Conservation (phyloP, 2,329 filamentous ascomycete species). For the Fulvia fulva region DNA sequence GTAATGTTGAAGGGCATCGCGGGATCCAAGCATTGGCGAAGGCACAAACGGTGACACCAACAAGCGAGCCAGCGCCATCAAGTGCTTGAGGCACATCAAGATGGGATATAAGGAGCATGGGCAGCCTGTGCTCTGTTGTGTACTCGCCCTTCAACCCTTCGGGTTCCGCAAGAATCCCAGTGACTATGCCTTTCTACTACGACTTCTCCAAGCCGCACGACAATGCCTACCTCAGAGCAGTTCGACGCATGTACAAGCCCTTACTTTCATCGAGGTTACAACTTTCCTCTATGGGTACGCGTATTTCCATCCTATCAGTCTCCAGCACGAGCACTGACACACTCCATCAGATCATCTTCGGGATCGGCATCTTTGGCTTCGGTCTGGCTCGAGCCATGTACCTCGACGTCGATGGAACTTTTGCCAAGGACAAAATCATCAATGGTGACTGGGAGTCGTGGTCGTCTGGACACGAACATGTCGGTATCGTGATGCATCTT, state of each 20-base stretch:
- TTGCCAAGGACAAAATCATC: slow-evolving; percentile 3
- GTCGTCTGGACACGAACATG: slow-evolving; percentile 26
- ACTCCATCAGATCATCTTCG: slow-evolving; percentile 3
- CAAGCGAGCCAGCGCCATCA: no score
- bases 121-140: no score
- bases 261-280: slow-evolving; percentile 54
- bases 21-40: no score
- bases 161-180: not conserved
- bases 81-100: no score
- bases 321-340: no score
- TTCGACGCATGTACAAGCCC: slow-evolving; percentile 29
- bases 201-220: not conserved
- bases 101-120: no score
- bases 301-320: no score
- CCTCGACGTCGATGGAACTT: slow-evolving; percentile 42
- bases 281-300: slow-evolving; percentile 48
- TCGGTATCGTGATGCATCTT: slow-evolving; percentile 44
- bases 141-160: no score
- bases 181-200: not conserved
- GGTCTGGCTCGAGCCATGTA: slow-evolving; percentile 46
- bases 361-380: slow-evolving; percentile 42
- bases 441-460: slow-evolving; percentile 44
- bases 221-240: not conserved
- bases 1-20: no score
- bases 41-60: no score